phyloP scores from a whole-genome alignment of 345 rosid species.

The Euphorbia lathyris region DNA sequence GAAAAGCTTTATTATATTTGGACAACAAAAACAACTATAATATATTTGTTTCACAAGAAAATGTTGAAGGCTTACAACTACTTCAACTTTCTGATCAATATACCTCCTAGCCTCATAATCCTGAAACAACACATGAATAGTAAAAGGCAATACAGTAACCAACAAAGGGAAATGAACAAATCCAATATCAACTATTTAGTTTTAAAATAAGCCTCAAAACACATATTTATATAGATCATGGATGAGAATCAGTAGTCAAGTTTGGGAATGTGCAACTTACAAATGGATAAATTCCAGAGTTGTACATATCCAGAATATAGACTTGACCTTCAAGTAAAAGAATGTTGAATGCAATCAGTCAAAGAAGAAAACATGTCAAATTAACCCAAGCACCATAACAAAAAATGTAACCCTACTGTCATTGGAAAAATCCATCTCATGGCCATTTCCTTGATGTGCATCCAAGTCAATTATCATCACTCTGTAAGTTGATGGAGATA shows the following conservation, averaged over 20 bases:
- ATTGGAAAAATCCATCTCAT: slow-evolving; percentile 74
- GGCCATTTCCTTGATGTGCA: slow-evolving; percentile 99
- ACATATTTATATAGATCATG: background rate
- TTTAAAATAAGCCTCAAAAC: slow-evolving; percentile 11
- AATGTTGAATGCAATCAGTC: slow-evolving; percentile 12
- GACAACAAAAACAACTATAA: slow-evolving; percentile 13
- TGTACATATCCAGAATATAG: slow-evolving; percentile 84
- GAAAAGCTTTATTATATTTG: slow-evolving; percentile 4
- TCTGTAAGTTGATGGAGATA: slow-evolving; percentile 39
- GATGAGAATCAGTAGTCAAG: slow-evolving; percentile 4
- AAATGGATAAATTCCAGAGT: slow-evolving; percentile 79
- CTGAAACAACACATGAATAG: slow-evolving; percentile 28
- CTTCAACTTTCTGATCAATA: slow-evolving; percentile 80
- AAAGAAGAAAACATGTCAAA: slow-evolving; percentile 12
- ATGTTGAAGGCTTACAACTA: slow-evolving; percentile 42
- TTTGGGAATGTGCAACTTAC: slow-evolving; percentile 46
- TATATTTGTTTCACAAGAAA: slow-evolving; percentile 11
- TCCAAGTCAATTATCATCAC: slow-evolving; percentile 98
- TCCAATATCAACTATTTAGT: background rate
- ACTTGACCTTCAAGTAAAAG: slow-evolving; percentile 56
- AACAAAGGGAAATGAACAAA: slow-evolving; percentile 7
- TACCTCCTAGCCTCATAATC: slow-evolving; percentile 70
- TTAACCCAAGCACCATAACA: slow-evolving; percentile 6
- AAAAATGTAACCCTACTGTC: slow-evolving; percentile 51
- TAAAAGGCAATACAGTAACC: background rate